phyloP scores from a whole-genome alignment of 139 green algal species.

The Micractinium sp. region DNA sequence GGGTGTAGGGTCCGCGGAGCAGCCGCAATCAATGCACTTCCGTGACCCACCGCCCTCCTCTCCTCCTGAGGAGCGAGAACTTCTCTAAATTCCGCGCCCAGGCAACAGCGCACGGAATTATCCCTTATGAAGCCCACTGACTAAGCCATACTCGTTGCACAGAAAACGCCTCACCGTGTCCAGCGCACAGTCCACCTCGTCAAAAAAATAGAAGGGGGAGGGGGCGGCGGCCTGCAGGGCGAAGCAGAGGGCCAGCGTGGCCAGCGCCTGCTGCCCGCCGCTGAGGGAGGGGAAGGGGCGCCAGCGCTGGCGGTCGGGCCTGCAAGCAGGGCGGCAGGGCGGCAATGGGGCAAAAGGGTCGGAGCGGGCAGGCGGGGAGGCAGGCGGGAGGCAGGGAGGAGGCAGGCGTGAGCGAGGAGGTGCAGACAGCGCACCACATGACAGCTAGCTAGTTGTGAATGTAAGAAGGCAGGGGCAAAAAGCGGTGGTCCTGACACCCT shows the following conservation, averaged over 20 bases:
- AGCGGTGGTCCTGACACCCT: too few relatives aligned
- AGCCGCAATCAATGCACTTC: too few relatives aligned
- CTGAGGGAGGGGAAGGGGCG: conserved; percentile 69
- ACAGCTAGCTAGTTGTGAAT: too few relatives aligned
- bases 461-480: too few relatives aligned
- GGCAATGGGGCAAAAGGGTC: background rate
- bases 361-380: background rate
- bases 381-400: background rate
- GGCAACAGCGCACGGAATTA: too few relatives aligned
- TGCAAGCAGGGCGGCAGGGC: background rate
- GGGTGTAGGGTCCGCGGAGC: background rate
- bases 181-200: conserved; percentile 67
- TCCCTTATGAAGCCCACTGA: too few relatives aligned
- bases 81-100: too few relatives aligned
- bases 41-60: too few relatives aligned
- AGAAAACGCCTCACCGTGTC: conserved; percentile 33
- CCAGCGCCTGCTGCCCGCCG: conserved; percentile 86
- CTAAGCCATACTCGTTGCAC: too few relatives aligned
- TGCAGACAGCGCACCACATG: background rate
- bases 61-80: too few relatives aligned
- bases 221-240: conserved; percentile 76
- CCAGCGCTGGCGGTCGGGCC: conserved; percentile 73
- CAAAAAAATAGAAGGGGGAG: conserved; percentile 91
- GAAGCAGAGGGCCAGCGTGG: conserved; percentile 78
- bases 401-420: background rate